phyloP scores from a whole-genome alignment of 208 protist genomes.

The Acanthamoeba castellanii region DNA sequence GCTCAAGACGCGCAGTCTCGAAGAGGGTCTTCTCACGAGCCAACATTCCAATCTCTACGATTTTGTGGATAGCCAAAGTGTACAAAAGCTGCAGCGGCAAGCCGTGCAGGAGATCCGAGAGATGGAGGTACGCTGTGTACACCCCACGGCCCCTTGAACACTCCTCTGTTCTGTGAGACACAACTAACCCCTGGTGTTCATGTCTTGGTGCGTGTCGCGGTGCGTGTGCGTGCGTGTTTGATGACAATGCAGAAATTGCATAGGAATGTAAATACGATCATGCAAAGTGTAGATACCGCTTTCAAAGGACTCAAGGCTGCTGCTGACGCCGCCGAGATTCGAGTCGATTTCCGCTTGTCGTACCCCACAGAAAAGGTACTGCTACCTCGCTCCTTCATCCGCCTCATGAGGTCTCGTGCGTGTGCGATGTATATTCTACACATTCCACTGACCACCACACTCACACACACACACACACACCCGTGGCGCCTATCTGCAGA shows the following conservation, averaged over 20 bases:
- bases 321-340: conserved; percentile 4
- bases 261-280: conserved; percentile 7
- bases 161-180: neutral
- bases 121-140: neutral
- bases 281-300: neutral
- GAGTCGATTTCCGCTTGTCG: conserved; percentile 37
- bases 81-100: conserved; percentile 27
- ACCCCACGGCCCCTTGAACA: neutral
- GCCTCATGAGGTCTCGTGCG: neutral
- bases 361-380: conserved; percentile 56
- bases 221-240: neutral
- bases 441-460: neutral
- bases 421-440: neutral
- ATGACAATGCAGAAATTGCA: neutral
- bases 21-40: neutral
- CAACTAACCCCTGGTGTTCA: neutral
- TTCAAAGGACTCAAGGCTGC: conserved; percentile 20
- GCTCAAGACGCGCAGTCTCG: neutral
- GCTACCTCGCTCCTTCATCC: neutral
- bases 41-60: conserved; percentile 28
- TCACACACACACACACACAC: too few relatives aligned
- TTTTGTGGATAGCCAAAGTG: conserved; percentile 50
- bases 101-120: conserved; percentile 23
- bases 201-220: neutral
- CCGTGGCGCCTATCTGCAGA: neutral